Conservation (phyloP, 768 basidiomycete species). For the Lactarius quietus region DNA sequence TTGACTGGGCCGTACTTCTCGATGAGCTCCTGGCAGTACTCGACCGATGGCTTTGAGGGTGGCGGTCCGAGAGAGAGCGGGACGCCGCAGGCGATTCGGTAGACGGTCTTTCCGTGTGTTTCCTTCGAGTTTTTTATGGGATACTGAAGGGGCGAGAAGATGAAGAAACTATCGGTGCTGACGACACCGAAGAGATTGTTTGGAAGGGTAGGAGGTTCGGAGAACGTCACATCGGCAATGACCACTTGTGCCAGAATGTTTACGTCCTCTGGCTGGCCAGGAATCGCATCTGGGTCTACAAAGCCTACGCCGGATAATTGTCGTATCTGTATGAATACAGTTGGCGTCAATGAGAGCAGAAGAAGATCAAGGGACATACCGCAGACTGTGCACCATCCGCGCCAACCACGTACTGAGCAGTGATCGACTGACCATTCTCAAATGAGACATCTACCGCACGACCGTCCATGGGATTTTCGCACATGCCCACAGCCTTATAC, state of each 20-base stretch:
- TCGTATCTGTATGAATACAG: constrained; percentile 38
- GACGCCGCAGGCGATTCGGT: constrained; percentile 42
- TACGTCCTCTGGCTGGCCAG: constrained; percentile 25
- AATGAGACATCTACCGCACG: constrained; percentile 42
- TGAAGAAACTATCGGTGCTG: constrained; percentile 34
- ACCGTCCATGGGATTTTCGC: constrained; percentile 30
- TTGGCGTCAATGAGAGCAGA: constrained; percentile 3
- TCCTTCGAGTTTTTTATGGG: constrained; percentile 29
- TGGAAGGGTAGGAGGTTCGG: constrained; percentile 29
- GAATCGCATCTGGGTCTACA: constrained; percentile 39
- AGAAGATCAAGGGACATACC: constrained; percentile 32
- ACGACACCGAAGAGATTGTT: constrained; percentile 31
- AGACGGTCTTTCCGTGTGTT: constrained; percentile 29
- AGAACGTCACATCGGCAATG: constrained; percentile 46
- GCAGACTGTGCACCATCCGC: constrained; percentile 49
- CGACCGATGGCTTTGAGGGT: constrained; percentile 37
- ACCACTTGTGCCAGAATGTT: constrained; percentile 40
- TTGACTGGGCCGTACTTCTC: constrained; percentile 38
- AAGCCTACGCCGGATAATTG: constrained; percentile 41
- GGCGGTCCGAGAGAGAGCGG: constrained; percentile 36
- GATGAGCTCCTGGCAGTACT: constrained; percentile 44
- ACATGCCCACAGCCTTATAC: constrained; percentile 40
- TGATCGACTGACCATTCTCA: constrained; percentile 44
- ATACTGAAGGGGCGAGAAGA: constrained; percentile 38
- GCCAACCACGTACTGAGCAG: constrained; percentile 46